A percentile compares a stretch with the other conserved stretches of the same genome.
These are phyloP conservation scores for Leishmania guyanensis DNA, from an alignment of 208 protist genomes.

Conservation along the genomic window DNA sequence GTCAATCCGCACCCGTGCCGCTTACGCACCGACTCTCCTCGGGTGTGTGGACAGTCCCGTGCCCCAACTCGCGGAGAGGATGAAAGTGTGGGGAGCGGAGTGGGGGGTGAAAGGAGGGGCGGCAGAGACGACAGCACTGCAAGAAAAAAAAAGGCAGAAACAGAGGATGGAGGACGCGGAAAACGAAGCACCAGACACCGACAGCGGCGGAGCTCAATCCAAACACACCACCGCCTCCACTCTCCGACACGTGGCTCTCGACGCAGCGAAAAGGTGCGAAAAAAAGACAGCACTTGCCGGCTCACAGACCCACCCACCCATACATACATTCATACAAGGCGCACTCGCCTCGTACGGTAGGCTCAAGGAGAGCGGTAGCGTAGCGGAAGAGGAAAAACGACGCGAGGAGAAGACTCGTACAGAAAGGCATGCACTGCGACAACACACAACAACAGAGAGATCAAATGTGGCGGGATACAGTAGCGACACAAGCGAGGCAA, in stretches of 20 bases:
- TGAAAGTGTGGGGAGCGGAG: not conserved
- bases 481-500: not conserved
- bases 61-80: not conserved
- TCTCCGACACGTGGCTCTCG: not conserved
- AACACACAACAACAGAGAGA: not conserved
- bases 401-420: not conserved
- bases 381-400: not conserved
- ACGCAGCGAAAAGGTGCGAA: not conserved
- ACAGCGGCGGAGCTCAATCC: not conserved
- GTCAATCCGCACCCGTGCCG: not conserved
- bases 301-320: not conserved
- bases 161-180: not conserved
- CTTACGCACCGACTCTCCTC: not conserved
- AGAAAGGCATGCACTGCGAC: not conserved
- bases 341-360: not conserved
- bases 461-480: not conserved
- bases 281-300: not conserved
- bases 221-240: not conserved
- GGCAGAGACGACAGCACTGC: not conserved
- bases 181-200: not conserved
- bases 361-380: not conserved
- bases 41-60: not conserved
- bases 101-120: not conserved
- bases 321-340: not conserved
- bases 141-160: constrained; percentile 1